Base-by-base conservation (phyloP, 2,329 filamentous ascomycete genomes). In the Blumeriella jaapii region DNA sequence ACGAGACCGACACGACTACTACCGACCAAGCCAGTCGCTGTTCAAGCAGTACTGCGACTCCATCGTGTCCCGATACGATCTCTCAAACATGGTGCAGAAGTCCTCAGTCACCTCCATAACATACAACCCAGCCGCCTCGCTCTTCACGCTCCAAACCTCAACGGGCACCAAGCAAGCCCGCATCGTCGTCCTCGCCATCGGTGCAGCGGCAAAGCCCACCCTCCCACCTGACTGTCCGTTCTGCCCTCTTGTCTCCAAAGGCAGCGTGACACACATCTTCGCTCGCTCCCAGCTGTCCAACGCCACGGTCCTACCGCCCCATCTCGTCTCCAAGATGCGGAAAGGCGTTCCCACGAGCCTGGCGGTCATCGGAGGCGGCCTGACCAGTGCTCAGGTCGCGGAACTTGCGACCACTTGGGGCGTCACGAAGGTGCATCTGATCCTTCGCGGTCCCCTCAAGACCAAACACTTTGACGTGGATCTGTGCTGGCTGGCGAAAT, bases 401-500 rank as follows among this genome's bases (percentile, higher is more conserved):
- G 78, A 85, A 50, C 63, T 80, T 29, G 73, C 73, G 1, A 59
- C 86, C 38, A 67, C 69, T 6, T 64, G 65, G 15, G 78, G 80
- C 0, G 74, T 83, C 1, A 67, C 62, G 1, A 79, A 74, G 42
- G 75, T 87, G 0, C 82, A 69, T 63, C 70, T 82, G 33, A 52
- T 89, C 16, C 76, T 86, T 69, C 68, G 83, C 0, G 64, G 69
- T 0, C 58, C 62, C 0, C 48, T 68, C 11, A 55, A 53, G 40
- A 67, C 84, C 31, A 89, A 89, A 57, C 76, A 79, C 40, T 89
- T 89, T 45, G 83, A 89, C 48, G 68, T 89, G 15, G 72, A 77
- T 38, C 64, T 89, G 2, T 68, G 71, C 30, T 91, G 83, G 83
- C 80, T 89, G 56, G 80, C 78, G 7, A 89, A 89, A 54, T 89